A percentile compares a stretch with the other conserved stretches of the same genome.
phyloP scores from a whole-genome alignment of 73 alveolate genomes.

The Tetrahymena thermophila region DNA sequence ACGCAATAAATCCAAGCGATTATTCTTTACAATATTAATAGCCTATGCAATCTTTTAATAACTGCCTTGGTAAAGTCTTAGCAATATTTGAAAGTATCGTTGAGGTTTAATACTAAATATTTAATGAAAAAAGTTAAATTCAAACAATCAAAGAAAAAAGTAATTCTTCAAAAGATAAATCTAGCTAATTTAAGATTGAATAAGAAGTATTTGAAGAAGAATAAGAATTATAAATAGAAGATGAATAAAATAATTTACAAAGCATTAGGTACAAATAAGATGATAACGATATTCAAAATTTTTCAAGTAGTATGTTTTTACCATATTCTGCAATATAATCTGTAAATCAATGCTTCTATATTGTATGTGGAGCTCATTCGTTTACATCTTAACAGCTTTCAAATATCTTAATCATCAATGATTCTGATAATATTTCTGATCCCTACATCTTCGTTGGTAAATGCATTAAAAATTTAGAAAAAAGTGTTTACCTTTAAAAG shows the following conservation, averaged over 20 bases:
- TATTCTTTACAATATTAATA: not conserved
- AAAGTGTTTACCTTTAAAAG: not conserved
- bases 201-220: not conserved
- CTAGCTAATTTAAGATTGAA: not conserved
- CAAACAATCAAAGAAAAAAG: not conserved
- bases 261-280: not conserved
- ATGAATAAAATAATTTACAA: not conserved
- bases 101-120: not conserved
- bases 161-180: not conserved
- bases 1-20: not conserved
- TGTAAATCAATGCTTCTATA: not conserved
- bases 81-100: not conserved
- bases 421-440: not conserved
- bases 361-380: not conserved
- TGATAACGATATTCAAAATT: not conserved
- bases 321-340: not conserved
- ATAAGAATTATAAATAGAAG: not conserved
- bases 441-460: not conserved
- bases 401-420: not conserved
- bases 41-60: not conserved
- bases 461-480: not conserved
- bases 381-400: not conserved
- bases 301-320: not conserved
- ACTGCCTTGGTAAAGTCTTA: not conserved
- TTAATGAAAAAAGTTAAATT: not conserved